These are phyloP conservation scores for Domatiomyces catenatus DNA, from an alignment of 2,329 filamentous ascomycete species.

Conservation along the genomic window DNA sequence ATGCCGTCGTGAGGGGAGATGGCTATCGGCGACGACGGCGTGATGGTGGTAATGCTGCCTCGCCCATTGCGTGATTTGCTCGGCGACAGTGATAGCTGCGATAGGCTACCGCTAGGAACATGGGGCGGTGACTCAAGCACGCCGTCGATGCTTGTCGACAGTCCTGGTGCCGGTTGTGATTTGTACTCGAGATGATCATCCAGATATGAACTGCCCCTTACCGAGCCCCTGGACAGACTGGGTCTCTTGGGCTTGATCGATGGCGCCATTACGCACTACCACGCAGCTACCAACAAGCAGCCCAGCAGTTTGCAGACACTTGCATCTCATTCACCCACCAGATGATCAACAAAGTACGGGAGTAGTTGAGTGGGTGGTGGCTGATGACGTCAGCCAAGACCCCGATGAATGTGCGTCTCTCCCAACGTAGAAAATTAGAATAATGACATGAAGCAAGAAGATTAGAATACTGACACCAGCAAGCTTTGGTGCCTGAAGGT, in stretches of 20 bases:
- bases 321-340: neutral
- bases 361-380: neutral
- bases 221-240: slow-evolving; percentile 26
- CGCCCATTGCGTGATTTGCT: slow-evolving; percentile 13
- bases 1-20: slow-evolving; percentile 31
- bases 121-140: slow-evolving; percentile 13
- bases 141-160: slow-evolving; percentile 17
- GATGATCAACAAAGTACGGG: neutral
- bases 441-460: too few species aligned
- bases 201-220: slow-evolving; percentile 29
- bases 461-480: too few species aligned
- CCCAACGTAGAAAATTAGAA: neutral
- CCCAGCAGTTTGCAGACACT: neutral
- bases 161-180: slow-evolving; percentile 9
- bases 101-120: slow-evolving; percentile 8
- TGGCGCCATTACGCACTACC: neutral
- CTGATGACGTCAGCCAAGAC: neutral
- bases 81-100: slow-evolving; percentile 10
- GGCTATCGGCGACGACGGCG: slow-evolving; percentile 11
- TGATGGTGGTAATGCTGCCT: neutral
- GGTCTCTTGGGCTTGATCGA: slow-evolving; percentile 21
- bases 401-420: neutral
- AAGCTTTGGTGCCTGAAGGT: too few species aligned
- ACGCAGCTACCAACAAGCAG: neutral
- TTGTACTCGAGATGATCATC: slow-evolving; percentile 35